Conservation (phyloP, 73 alveolate species). For the Symbiodinium pilosum region DNA sequence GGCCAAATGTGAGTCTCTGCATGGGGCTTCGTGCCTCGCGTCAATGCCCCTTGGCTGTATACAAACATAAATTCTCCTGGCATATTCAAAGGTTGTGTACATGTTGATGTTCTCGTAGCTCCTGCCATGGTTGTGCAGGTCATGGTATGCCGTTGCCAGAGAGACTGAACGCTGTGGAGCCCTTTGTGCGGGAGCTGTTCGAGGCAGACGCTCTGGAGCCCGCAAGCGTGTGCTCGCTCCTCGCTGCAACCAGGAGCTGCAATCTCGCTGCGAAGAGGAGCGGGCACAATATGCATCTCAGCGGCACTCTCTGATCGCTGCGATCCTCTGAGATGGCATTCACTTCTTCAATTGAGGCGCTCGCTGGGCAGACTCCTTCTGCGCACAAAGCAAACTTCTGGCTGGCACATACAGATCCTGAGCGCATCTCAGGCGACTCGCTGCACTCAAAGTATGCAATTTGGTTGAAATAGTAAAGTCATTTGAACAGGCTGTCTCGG, state of each 20-base stretch:
- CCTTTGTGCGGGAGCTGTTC: slow-evolving; percentile 33
- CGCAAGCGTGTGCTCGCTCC: no score
- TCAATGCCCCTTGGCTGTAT: not conserved
- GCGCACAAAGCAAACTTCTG: slow-evolving; percentile 72
- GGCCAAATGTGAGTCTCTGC: not conserved
- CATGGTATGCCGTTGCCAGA: slow-evolving; percentile 29
- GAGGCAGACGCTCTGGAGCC: not conserved
- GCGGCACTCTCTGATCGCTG: not conserved
- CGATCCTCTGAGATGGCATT: not conserved
- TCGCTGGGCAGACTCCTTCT: slow-evolving; percentile 68
- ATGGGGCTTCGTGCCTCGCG: slow-evolving; percentile 18
- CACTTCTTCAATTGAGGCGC: no score
- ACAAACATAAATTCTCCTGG: no score
- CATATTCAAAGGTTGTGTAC: no score
- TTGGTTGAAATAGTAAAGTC: no score
- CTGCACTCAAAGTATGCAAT: no score
- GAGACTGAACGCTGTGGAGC: slow-evolving; percentile 82
- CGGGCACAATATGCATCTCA: slow-evolving; percentile 12
- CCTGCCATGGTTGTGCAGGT: not conserved
- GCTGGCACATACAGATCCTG: slow-evolving; percentile 47
- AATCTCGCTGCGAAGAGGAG: slow-evolving; percentile 62
- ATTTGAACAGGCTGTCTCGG: no score
- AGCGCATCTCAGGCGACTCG: not conserved
- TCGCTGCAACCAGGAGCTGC: slow-evolving; percentile 91
- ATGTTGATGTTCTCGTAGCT: no score